Conservation (phyloP, 768 basidiomycete species). For the Boletus sp. region DNA sequence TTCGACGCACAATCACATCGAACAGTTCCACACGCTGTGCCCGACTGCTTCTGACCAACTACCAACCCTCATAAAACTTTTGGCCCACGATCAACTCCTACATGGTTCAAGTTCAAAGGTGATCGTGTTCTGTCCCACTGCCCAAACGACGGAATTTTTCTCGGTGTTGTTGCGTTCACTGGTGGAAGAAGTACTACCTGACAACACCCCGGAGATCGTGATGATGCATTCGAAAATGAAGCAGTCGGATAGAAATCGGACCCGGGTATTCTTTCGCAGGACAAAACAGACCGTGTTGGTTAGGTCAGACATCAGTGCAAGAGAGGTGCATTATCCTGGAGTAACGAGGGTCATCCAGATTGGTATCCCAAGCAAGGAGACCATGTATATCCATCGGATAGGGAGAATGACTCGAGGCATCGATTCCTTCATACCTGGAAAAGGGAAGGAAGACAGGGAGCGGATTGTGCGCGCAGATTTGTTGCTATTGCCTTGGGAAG, state of each 20-base stretch:
- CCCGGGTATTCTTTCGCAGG: slow-evolving; percentile 26
- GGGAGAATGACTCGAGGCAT: slow-evolving; percentile 79
- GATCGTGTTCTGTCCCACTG: slow-evolving; percentile 83
- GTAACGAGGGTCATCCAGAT: slow-evolving; percentile 91
- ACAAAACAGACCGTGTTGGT: slow-evolving; percentile 59
- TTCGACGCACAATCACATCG: slow-evolving; percentile 71
- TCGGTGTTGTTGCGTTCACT: slow-evolving; percentile 59
- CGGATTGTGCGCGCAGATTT: slow-evolving; percentile 61
- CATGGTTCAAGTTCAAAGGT: slow-evolving; percentile 68
- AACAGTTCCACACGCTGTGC: slow-evolving; percentile 80
- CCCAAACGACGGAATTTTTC: slow-evolving; percentile 80
- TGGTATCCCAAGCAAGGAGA: slow-evolving; percentile 66
- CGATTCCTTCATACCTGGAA: slow-evolving; percentile 39
- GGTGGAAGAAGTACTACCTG: slow-evolving; percentile 44
- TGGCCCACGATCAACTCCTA: slow-evolving; percentile 84
- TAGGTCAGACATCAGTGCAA: slow-evolving; percentile 85
- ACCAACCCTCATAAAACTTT: slow-evolving; percentile 72
- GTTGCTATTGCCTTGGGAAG: slow-evolving; percentile 78
- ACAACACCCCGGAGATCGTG: slow-evolving; percentile 56
- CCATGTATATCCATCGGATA: slow-evolving; percentile 84
- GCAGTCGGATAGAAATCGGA: slow-evolving; percentile 16
- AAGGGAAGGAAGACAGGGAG: background rate
- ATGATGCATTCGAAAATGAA: slow-evolving; percentile 80
- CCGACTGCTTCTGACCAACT: slow-evolving; percentile 65
- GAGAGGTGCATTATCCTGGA: slow-evolving; percentile 86